phyloP scores from a whole-genome alignment of 176 grass and related monocot species.

The Paspalum vaginatum region DNA sequence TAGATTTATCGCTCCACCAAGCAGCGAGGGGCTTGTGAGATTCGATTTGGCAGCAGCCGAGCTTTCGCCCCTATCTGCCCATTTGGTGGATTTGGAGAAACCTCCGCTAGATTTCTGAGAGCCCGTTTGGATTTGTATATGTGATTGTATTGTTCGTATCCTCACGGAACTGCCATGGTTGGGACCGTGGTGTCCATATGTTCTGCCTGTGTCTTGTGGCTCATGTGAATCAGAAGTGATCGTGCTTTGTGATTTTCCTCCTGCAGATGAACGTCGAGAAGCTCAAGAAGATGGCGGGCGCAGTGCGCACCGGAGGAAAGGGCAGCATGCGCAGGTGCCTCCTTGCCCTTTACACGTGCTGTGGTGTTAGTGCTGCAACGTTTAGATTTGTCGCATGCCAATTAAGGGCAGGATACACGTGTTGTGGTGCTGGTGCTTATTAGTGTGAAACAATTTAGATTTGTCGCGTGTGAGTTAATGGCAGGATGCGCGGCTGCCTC shows the following conservation, averaged over 20 bases:
- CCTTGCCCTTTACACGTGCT: not conserved
- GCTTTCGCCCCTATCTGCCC: not conserved
- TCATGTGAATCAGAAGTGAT: not conserved
- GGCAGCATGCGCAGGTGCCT: slow-evolving; percentile 68
- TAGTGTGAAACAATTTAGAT: not conserved
- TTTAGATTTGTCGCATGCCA: not conserved
- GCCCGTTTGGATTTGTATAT: not conserved
- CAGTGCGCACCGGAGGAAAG: slow-evolving; percentile 78
- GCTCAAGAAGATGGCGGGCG: slow-evolving; percentile 78
- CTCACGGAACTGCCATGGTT: too few species aligned
- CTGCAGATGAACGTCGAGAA: slow-evolving; percentile 70
- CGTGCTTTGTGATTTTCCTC: not conserved
- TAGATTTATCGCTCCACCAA: slow-evolving; percentile 14
- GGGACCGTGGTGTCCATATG: too few species aligned
- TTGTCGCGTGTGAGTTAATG: not conserved
- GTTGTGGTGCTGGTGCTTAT: too few species aligned
- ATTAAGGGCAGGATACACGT: too few species aligned
- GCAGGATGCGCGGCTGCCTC: too few species aligned
- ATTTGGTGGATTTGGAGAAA: not conserved
- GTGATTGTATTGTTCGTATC: not conserved
- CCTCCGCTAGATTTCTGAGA: not conserved
- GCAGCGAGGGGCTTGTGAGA: not conserved
- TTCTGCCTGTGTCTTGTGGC: not conserved
- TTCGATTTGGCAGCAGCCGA: not conserved
- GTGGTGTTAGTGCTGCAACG: too few species aligned